These are phyloP conservation scores for Drechslerella dactyloides DNA, from an alignment of 2,329 filamentous ascomycete genomes.

Conservation along the genomic window DNA sequence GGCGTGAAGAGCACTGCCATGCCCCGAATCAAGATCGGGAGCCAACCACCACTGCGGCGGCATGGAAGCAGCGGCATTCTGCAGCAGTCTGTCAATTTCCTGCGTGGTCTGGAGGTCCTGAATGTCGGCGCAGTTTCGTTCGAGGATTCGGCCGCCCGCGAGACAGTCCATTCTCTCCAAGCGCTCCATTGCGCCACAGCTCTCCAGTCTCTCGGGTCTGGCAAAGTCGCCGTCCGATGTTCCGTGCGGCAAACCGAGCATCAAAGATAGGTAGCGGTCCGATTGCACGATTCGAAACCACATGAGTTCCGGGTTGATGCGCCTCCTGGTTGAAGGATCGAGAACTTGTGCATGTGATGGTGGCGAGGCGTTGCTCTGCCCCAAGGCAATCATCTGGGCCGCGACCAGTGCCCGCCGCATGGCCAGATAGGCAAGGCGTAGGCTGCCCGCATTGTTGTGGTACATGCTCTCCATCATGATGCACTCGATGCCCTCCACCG, in stretches of 20 bases:
- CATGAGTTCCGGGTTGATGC: slow-evolving; percentile 58
- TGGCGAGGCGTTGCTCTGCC: slow-evolving; percentile 59
- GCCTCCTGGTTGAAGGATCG: slow-evolving; percentile 54
- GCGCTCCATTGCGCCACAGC: slow-evolving; percentile 59
- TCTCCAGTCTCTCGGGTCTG: slow-evolving; percentile 54
- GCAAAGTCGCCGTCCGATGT: slow-evolving; percentile 60
- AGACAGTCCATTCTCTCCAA: slow-evolving; percentile 61
- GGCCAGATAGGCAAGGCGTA: slow-evolving; percentile 63
- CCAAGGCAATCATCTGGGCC: slow-evolving; percentile 63
- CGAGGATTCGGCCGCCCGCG: slow-evolving; percentile 61
- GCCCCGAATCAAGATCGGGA: slow-evolving; percentile 46
- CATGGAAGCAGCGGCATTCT: slow-evolving; percentile 60
- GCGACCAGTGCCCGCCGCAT: slow-evolving; percentile 62
- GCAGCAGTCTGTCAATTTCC: slow-evolving; percentile 61
- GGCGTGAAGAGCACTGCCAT: too few relatives aligned
- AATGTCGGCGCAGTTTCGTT: slow-evolving; percentile 60
- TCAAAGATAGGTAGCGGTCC: slow-evolving; percentile 62
- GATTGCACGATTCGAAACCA: slow-evolving; percentile 62
- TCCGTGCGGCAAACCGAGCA: slow-evolving; percentile 62
- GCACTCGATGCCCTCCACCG: slow-evolving; percentile 64
- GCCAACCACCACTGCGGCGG: slow-evolving; percentile 62
- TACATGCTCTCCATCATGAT: slow-evolving; percentile 63
- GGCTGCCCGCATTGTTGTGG: slow-evolving; percentile 61
- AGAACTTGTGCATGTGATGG: slow-evolving; percentile 55
- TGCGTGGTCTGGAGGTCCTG: slow-evolving; percentile 60